Evolutionary conservation across 345 rosid species (phyloP).

Genomic region (Tarenaya hassleriana): DNA sequence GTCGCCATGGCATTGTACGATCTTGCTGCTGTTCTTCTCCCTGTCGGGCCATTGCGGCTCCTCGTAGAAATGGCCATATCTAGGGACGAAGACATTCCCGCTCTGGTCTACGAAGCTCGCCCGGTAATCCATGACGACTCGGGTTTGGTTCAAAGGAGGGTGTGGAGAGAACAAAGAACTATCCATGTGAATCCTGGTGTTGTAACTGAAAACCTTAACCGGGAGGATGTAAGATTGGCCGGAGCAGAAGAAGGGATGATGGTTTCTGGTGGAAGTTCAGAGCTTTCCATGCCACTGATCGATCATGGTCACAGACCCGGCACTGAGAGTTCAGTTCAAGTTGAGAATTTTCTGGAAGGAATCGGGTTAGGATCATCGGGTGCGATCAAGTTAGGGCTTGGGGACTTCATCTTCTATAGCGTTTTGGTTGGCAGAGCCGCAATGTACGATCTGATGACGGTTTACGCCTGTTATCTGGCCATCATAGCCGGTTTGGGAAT

Average conservation of each 20-base stretch:
- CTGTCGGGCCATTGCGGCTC: slow-evolving; percentile 83
- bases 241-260: slow-evolving; percentile 35
- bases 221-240: slow-evolving; percentile 22
- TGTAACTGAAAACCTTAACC: slow-evolving; percentile 11
- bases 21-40: slow-evolving; percentile 89
- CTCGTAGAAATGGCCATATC: slow-evolving; percentile 93
- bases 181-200: neutral
- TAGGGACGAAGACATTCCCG: slow-evolving; percentile 95
- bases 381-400: slow-evolving; percentile 87
- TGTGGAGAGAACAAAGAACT: slow-evolving; percentile 64
- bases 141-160: slow-evolving; percentile 42
- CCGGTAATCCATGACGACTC: slow-evolving; percentile 54
- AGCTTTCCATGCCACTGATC: slow-evolving; percentile 60
- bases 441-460: slow-evolving; percentile 91
- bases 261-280: slow-evolving; percentile 33
- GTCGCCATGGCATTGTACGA: slow-evolving; percentile 81
- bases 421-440: slow-evolving; percentile 94
- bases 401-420: slow-evolving; percentile 92
- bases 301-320: slow-evolving; percentile 35
- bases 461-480: slow-evolving; percentile 87
- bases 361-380: slow-evolving; percentile 86
- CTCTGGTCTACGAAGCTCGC: slow-evolving; percentile 82
- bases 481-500: slow-evolving; percentile 89
- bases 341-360: slow-evolving; percentile 65
- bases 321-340: slow-evolving; percentile 22